Percentiles rank a stretch among this genome's conserved stretches.
Conservation (phyloP, 2,329 filamentous ascomycete species). For the Neonectria magnoliae region DNA sequence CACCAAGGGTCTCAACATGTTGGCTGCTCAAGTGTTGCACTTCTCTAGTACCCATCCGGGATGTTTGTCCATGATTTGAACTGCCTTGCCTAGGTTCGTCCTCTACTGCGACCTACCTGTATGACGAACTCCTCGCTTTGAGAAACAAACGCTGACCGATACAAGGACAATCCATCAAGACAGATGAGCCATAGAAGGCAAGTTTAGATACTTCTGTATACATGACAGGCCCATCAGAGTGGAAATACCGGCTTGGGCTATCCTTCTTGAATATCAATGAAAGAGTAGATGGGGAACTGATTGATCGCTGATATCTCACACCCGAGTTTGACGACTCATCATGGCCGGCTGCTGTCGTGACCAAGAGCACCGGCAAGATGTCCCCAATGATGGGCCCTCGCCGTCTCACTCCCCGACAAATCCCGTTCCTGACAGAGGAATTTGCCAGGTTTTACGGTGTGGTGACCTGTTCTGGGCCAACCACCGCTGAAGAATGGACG, state of each 20-base stretch:
- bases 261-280: slow-evolving; percentile 16
- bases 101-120: slow-evolving; percentile 9
- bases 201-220: slow-evolving; percentile 5
- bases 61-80: slow-evolving; percentile 16
- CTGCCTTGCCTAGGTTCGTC: slow-evolving; percentile 8
- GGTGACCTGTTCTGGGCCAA: not conserved
- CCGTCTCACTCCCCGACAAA: slow-evolving; percentile 12
- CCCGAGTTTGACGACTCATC: slow-evolving; percentile 13
- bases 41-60: slow-evolving; percentile 17
- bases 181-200: slow-evolving; percentile 10
- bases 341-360: not conserved
- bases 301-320: slow-evolving; percentile 1
- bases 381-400: slow-evolving; percentile 16
- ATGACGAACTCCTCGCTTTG: not conserved
- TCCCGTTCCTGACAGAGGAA: slow-evolving; percentile 7
- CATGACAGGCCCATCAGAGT: slow-evolving; percentile 11
- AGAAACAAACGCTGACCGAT: not conserved
- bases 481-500: slow-evolving; percentile 3
- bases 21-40: slow-evolving; percentile 14
- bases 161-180: not conserved
- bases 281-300: slow-evolving; percentile 2
- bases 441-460: slow-evolving; percentile 10
- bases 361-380: slow-evolving; percentile 14
- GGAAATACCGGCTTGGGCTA: slow-evolving; percentile 18
- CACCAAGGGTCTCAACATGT: slow-evolving; percentile 10